phyloP scores from a whole-genome alignment of 2,329 filamentous ascomycete species.

The Fusarium sp. region DNA sequence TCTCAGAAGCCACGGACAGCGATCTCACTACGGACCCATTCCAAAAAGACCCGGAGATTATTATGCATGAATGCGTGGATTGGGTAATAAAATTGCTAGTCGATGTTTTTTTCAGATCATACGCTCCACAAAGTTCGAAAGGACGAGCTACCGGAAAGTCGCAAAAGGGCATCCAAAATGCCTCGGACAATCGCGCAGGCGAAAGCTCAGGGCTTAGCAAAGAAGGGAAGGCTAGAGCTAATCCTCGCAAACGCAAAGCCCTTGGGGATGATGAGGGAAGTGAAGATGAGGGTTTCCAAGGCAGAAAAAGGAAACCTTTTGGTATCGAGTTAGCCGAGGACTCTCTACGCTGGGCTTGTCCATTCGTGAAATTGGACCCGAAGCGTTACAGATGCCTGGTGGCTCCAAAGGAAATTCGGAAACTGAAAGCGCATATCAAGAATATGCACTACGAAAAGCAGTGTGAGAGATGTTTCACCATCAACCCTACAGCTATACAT shows the following conservation, averaged over 20 bases:
- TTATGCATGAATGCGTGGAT: neutral
- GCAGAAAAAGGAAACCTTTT: accelerated
- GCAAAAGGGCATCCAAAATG: no score
- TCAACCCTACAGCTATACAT: no score
- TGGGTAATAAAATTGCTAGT: neutral
- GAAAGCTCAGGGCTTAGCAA: neutral
- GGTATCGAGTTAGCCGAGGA: accelerated
- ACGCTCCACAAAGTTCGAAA: neutral
- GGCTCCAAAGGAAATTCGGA: neutral
- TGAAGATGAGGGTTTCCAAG: neutral
- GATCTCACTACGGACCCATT: neutral
- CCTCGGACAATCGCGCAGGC: neutral
- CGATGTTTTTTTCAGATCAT: constrained; percentile 1
- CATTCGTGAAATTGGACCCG: neutral
- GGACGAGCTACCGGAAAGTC: neutral
- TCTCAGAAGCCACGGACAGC: no score
- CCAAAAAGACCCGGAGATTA: neutral
- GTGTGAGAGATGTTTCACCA: neutral
- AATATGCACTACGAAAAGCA: neutral
- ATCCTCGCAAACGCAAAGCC: neutral
- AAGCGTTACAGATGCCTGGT: accelerated
- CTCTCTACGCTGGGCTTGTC: neutral
- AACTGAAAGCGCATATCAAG: neutral
- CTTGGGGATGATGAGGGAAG: neutral
- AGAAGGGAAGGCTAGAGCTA: accelerated